Base-by-base conservation (phyloP, 192 early-diverging fungal species). In the Backusella psychrophila region DNA sequence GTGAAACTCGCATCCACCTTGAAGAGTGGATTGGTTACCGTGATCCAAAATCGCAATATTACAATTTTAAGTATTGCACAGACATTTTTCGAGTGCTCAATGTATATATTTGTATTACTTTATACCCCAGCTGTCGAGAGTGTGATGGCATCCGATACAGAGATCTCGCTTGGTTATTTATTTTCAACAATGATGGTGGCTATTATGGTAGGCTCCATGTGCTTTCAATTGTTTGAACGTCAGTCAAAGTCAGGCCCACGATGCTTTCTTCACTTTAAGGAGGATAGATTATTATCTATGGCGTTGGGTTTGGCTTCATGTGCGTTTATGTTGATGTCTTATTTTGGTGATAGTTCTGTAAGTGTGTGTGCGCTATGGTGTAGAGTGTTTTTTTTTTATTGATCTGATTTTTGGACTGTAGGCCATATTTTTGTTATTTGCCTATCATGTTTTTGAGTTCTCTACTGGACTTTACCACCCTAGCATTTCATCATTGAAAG, bases 41-140 rank as follows among this genome's bases (percentile, higher is more conserved):
- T 80, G 44, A 52, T 76, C 19, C 31, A 68, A 9, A 67, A 73
- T 71, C 74, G 56, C 7, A 86, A 83, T 33, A 86, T 90, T 49
- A 31, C 87, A 1, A 74, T 85, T 11, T 67, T 89, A 73, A 89
- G 90, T 33, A 67, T 82, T 36, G 88, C 88, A 0, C 90, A 91
- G 73, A 87, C 89, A 0, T 81, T 90, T 15, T 91, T 89, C 77
- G 90, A 91, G 73, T 85, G 83, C 63, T 87, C 86, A 56, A 91
- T 91, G 90, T 91, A 91, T 77, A 84, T 85, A 12, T 91, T 91
- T 74, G 90, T 91, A 14, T 66, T 91, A 6, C 76, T 91, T 11
- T 91, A 87, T 74, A 89, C 83, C 6, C 90, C 90, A 26, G 84
- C 86, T 3, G 66, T 91, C 19, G 89, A 89, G 72, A 77, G 75